Evolutionary conservation across 1,284 basidiomycete species (phyloP).

Genomic region (Wallemia hederae): DNA sequence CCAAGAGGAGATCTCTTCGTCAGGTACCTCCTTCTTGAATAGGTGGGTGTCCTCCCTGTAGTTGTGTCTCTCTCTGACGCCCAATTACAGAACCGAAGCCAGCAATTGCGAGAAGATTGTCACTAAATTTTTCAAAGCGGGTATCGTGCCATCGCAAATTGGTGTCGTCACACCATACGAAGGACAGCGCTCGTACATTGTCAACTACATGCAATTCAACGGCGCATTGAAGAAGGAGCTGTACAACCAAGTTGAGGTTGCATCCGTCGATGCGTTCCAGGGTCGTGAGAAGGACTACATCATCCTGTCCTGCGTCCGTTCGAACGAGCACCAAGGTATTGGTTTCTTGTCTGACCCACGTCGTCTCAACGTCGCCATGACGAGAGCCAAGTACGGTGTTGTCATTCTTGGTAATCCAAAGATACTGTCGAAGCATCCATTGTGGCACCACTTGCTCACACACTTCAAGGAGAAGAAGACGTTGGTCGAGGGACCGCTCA

Average conservation of each 20-base stretch:
- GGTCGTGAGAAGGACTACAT: slow-evolving; percentile 99
- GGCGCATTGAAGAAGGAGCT: slow-evolving; percentile 93
- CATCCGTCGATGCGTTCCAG: slow-evolving; percentile 96
- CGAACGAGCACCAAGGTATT: slow-evolving; percentile 97
- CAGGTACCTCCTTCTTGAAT: slow-evolving; percentile 94
- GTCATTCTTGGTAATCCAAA: slow-evolving; percentile 97
- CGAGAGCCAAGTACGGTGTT: slow-evolving; percentile 87
- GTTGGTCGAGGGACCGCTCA: slow-evolving; percentile 86
- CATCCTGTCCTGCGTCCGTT: slow-evolving; percentile 91
- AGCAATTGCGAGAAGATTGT: slow-evolving; percentile 99
- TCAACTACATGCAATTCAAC: slow-evolving; percentile 98
- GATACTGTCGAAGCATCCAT: slow-evolving; percentile 92
- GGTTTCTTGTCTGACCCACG: slow-evolving; percentile 96
- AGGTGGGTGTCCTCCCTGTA: slow-evolving; percentile 21
- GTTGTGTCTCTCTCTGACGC: slow-evolving; percentile 1
- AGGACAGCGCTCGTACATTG: slow-evolving; percentile 93
- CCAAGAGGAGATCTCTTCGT: slow-evolving; percentile 94
- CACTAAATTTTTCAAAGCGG: slow-evolving; percentile 97
- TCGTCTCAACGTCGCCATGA: slow-evolving; percentile 84
- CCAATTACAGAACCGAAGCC: slow-evolving; percentile 74
- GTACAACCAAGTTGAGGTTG: slow-evolving; percentile 98
- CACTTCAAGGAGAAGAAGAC: slow-evolving; percentile 92
- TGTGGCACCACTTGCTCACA: slow-evolving; percentile 93
- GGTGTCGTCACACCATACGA: slow-evolving; percentile 98
- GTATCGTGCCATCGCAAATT: slow-evolving; percentile 79